phyloP scores from a whole-genome alignment of 2,329 filamentous ascomycete species.

The Leptographium procerum region DNA sequence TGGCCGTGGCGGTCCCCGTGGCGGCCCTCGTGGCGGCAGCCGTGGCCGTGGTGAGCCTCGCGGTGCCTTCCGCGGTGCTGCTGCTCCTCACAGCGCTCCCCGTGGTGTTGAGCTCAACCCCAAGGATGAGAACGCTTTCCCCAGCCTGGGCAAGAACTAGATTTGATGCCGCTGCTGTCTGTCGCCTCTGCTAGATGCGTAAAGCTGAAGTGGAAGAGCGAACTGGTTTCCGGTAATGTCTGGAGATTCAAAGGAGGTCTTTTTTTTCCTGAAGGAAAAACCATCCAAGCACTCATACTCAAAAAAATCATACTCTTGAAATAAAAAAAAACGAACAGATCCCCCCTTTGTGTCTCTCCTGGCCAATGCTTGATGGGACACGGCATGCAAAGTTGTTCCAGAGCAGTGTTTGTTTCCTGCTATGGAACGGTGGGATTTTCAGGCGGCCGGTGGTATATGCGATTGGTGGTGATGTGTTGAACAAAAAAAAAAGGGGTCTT shows the following conservation, averaged over 20 bases:
- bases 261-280: too few relatives aligned
- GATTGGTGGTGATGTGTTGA: background rate
- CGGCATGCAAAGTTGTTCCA: background rate
- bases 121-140: conserved; percentile 47
- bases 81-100: conserved; percentile 31
- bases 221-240: background rate
- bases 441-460: background rate
- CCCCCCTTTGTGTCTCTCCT: background rate
- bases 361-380: background rate
- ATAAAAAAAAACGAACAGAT: background rate
- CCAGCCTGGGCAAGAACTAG: conserved; percentile 40
- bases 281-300: background rate
- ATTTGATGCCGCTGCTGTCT: background rate
- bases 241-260: background rate
- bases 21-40: conserved; percentile 33
- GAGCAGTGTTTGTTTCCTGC: background rate
- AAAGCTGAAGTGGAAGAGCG: background rate
- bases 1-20: conserved; percentile 26
- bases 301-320: background rate
- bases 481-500: background rate
- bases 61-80: conserved; percentile 28
- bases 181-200: background rate
- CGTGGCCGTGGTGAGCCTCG: conserved; percentile 24
- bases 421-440: background rate
- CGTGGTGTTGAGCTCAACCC: conserved; percentile 43